phyloP scores from a whole-genome alignment of 1,139 yeast species.

The Pichia sp. region DNA sequence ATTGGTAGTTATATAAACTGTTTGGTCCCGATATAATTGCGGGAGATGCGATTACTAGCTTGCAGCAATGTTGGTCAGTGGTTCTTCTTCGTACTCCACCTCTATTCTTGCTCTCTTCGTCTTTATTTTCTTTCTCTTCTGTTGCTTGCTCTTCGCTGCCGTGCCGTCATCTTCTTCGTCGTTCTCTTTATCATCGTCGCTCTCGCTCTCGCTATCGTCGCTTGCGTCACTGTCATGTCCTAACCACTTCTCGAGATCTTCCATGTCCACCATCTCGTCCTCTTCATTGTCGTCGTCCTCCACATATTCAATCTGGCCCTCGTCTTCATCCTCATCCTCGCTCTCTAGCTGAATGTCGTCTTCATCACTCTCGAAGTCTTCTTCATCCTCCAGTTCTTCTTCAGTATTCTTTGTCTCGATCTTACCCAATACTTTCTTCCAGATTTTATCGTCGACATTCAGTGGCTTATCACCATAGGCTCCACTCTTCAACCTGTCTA shows the following conservation, averaged over 20 bases:
- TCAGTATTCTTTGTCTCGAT: constrained; percentile 47
- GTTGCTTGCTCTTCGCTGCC: constrained; percentile 31
- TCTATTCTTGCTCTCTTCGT: constrained; percentile 68
- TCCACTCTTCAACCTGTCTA: constrained; percentile 92
- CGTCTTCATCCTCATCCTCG: constrained; percentile 57
- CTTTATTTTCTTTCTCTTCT: constrained; percentile 40
- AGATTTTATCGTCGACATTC: constrained; percentile 90
- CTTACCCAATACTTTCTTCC: constrained; percentile 88
- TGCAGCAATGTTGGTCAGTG: constrained; percentile 30
- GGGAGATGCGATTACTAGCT: neutral
- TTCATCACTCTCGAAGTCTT: constrained; percentile 40
- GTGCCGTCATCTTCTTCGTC: constrained; percentile 32
- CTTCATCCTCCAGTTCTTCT: constrained; percentile 50
- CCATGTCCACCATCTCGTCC: constrained; percentile 85
- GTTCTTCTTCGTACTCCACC: constrained; percentile 68
- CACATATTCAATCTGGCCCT: constrained; percentile 79
- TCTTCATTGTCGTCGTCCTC: constrained; percentile 71
- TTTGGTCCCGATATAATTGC: too few species aligned
- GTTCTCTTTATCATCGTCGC: constrained; percentile 32
- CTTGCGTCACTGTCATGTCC: constrained; percentile 49
- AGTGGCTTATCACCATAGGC: constrained; percentile 97
- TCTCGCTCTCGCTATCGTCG: constrained; percentile 35
- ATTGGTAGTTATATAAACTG: constrained; percentile 5
- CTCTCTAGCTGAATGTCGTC: constrained; percentile 31
- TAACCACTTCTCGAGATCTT: constrained; percentile 87